phyloP scores from a whole-genome alignment of 257 asterid genomes.

The Jasminum sambac region DNA sequence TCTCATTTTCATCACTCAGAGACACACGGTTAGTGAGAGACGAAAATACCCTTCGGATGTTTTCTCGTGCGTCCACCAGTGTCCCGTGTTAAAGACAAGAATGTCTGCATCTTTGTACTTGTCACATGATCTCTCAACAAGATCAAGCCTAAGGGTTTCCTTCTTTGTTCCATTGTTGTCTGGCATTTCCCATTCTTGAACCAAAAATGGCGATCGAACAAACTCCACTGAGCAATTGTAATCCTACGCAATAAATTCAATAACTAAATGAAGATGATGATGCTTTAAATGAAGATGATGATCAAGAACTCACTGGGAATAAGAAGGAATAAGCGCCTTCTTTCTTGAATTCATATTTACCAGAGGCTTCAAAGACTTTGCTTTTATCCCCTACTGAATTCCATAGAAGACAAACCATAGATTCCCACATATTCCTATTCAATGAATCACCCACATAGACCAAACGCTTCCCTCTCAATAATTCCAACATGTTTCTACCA shows the following conservation, averaged over 20 bases:
- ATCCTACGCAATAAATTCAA: slow-evolving; percentile 39
- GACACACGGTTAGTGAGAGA: neutral
- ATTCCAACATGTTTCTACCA: slow-evolving; percentile 57
- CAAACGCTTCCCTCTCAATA: slow-evolving; percentile 60
- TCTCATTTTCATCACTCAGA: neutral
- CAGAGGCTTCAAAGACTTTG: slow-evolving; percentile 67
- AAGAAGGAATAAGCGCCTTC: slow-evolving; percentile 69
- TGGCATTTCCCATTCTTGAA: slow-evolving; percentile 64
- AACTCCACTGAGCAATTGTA: slow-evolving; percentile 59
- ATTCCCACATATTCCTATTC: slow-evolving; percentile 82
- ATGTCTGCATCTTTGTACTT: slow-evolving; percentile 58
- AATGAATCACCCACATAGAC: slow-evolving; percentile 82
- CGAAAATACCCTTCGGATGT: slow-evolving; percentile 61
- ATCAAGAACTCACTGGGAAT: slow-evolving; percentile 42
- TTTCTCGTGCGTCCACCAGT: slow-evolving; percentile 90
- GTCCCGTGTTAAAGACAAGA: slow-evolving; percentile 72
- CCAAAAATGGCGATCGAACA: slow-evolving; percentile 68
- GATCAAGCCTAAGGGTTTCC: slow-evolving; percentile 74
- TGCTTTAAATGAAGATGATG: neutral
- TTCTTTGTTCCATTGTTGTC: slow-evolving; percentile 45
- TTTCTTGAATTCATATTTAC: slow-evolving; percentile 48
- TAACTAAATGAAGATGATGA: neutral
- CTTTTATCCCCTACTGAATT: slow-evolving; percentile 55
- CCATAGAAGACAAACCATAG: slow-evolving; percentile 64
- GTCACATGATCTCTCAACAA: slow-evolving; percentile 43